phyloP scores from a whole-genome alignment of 768 basidiomycete species.

The Asterophora parasitica region DNA sequence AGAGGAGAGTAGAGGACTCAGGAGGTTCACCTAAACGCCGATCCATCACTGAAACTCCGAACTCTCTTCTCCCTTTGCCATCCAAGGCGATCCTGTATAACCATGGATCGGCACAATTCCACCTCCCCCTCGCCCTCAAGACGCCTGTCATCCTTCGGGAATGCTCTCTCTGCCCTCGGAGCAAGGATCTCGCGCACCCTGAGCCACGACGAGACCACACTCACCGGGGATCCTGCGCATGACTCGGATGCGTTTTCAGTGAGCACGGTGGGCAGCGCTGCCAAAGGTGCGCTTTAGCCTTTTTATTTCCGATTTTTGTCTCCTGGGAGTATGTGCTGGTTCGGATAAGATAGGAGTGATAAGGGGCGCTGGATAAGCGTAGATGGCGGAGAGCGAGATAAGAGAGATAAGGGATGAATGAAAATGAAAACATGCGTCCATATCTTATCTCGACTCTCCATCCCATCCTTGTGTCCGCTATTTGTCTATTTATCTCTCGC shows the following conservation, averaged over 20 bases:
- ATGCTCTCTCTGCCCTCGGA: slow-evolving; percentile 7
- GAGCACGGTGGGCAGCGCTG: neutral
- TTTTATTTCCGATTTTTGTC: neutral
- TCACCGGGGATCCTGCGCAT: neutral
- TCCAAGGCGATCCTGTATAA: neutral
- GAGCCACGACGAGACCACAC: slow-evolving; percentile 5
- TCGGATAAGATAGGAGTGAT: neutral
- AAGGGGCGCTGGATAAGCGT: neutral
- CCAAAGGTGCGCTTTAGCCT: slow-evolving; percentile 8
- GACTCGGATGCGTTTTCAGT: slow-evolving; percentile 7
- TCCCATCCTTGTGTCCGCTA: neutral
- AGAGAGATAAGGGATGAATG: no score
- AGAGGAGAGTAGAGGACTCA: no score
- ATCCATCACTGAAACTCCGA: no score
- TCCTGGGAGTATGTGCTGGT: neutral
- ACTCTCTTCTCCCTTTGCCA: no score
- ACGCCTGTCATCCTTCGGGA: slow-evolving; percentile 5
- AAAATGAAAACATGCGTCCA: neutral
- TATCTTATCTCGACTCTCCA: neutral
- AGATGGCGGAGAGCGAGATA: neutral
- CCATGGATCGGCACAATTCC: slow-evolving; percentile 4
- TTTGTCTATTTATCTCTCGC: neutral
- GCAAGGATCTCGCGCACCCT: slow-evolving; percentile 12
- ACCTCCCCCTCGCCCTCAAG: slow-evolving; percentile 10
- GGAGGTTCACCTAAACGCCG: no score